Percentiles rank a stretch among this genome's conserved stretches.
Evolutionary conservation across 192 early-diverging fungal genomes (phyloP).

Genomic region (Mortierella claussenii): DNA sequence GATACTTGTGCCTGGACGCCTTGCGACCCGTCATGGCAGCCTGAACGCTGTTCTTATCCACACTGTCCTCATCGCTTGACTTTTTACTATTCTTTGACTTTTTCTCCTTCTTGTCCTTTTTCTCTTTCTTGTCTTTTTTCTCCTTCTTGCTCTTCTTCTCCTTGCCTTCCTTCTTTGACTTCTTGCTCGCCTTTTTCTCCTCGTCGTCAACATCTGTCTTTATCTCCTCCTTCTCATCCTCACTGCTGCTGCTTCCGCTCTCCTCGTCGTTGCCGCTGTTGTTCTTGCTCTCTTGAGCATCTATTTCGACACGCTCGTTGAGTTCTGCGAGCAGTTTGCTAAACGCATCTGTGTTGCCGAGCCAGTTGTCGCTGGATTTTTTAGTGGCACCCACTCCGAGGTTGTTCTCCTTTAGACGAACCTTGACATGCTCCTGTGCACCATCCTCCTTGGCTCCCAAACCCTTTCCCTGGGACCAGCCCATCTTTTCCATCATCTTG

Average conservation of each 20-base stretch:
- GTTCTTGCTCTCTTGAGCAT: constrained; percentile 43
- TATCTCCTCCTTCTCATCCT: constrained; percentile 23
- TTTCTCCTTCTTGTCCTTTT: constrained; percentile 51
- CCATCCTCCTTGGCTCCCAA: constrained; percentile 92
- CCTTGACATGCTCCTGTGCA: constrained; percentile 84
- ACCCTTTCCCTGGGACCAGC: constrained; percentile 94
- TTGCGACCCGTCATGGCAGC: constrained; percentile 55
- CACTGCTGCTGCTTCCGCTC: neutral
- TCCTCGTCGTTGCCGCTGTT: constrained; percentile 40
- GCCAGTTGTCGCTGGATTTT: constrained; percentile 93
- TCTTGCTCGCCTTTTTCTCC: constrained; percentile 26
- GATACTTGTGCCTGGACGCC: constrained; percentile 62
- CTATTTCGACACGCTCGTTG: constrained; percentile 66
- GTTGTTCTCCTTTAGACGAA: constrained; percentile 85
- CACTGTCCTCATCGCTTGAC: constrained; percentile 45
- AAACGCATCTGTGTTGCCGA: constrained; percentile 92
- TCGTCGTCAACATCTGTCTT: constrained; percentile 54
- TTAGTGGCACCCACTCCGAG: constrained; percentile 92
- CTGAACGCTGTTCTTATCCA: constrained; percentile 26
- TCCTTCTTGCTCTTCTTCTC: constrained; percentile 48
- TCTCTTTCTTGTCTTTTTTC: constrained; percentile 60
- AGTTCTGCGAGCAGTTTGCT: constrained; percentile 81
- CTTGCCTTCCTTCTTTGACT: constrained; percentile 37
- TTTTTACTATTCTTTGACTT: constrained; percentile 57
- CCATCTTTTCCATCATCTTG: constrained; percentile 95